These are phyloP conservation scores for Rosa lucieae DNA, from an alignment of 306 rosid species.

Conservation along the genomic window DNA sequence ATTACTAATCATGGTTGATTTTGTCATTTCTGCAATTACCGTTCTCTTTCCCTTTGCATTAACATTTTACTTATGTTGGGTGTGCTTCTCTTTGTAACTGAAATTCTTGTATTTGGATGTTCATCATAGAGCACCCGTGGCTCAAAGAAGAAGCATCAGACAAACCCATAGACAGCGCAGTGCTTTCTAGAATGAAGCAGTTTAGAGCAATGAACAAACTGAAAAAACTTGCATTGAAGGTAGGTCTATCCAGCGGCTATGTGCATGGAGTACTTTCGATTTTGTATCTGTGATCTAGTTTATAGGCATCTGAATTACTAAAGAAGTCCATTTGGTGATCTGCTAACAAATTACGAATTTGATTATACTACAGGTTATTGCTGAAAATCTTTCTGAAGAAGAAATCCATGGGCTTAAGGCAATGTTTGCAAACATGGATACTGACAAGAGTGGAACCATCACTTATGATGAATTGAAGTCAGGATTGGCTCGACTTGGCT, in stretches of 20 bases:
- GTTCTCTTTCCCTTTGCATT: neutral
- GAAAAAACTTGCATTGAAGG: constrained; percentile 81
- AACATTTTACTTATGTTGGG: neutral
- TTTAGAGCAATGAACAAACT: constrained; percentile 94
- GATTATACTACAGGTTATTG: constrained; percentile 61
- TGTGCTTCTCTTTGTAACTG: constrained; percentile 21
- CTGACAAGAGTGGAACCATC: constrained; percentile 84
- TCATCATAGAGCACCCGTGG: constrained; percentile 84
- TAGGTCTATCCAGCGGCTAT: neutral
- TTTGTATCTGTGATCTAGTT: neutral
- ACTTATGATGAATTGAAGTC: constrained; percentile 75
- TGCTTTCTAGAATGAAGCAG: constrained; percentile 92
- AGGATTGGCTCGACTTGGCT: constrained; percentile 82
- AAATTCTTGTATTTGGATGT: constrained; percentile 26
- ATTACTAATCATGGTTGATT: neutral
- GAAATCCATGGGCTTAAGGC: constrained; percentile 91
- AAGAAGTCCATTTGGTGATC: neutral
- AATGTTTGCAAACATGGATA: constrained; percentile 82
- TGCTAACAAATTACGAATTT: constrained; percentile 5
- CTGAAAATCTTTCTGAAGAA: constrained; percentile 82
- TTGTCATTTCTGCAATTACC: constrained; percentile 4
- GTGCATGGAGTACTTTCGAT: neutral
- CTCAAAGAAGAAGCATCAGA: constrained; percentile 86
- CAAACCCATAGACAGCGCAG: constrained; percentile 91
- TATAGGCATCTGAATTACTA: neutral